phyloP scores from a whole-genome alignment of 257 asterid species.

The Linderniella brevidens region DNA sequence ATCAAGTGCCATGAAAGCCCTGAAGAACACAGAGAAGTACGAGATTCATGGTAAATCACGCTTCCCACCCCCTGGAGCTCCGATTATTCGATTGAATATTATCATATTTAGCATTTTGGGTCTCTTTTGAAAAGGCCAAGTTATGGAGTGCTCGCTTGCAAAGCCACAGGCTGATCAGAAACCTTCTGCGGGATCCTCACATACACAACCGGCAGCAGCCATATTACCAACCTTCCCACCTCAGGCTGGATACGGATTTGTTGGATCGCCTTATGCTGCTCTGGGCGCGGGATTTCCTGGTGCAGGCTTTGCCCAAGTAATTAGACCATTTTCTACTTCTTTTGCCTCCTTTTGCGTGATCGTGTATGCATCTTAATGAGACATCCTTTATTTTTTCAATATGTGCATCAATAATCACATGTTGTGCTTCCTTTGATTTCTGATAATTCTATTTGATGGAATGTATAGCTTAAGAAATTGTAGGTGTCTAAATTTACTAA shows the following conservation, averaged over 20 bases:
- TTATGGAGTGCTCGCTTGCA: constrained; percentile 89
- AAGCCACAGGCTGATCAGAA: constrained; percentile 94
- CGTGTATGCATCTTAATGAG: not conserved
- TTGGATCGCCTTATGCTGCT: constrained; percentile 70
- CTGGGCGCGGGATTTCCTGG: constrained; percentile 42
- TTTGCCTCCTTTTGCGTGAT: constrained; percentile 1
- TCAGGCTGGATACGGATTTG: constrained; percentile 66
- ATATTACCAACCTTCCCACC: constrained; percentile 63
- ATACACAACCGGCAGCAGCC: constrained; percentile 38
- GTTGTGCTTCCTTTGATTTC: not conserved
- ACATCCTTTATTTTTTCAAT: not conserved
- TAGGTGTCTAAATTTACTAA: constrained; percentile 1
- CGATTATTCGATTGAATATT: not conserved
- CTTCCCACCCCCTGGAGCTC: constrained; percentile 3
- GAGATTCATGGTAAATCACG: constrained; percentile 54
- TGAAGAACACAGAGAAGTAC: constrained; percentile 81
- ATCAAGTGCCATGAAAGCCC: constrained; percentile 84
- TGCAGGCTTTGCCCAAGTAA: constrained; percentile 67
- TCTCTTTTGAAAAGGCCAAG: constrained; percentile 46
- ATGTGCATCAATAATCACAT: too few species aligned
- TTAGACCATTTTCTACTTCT: constrained; percentile 8
- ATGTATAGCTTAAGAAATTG: too few species aligned
- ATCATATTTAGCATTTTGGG: not conserved
- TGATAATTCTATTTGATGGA: not conserved
- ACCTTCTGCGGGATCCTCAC: constrained; percentile 29